Conservation (phyloP, 352 stramenopile species). For the Globisporangium uncinulatum region DNA sequence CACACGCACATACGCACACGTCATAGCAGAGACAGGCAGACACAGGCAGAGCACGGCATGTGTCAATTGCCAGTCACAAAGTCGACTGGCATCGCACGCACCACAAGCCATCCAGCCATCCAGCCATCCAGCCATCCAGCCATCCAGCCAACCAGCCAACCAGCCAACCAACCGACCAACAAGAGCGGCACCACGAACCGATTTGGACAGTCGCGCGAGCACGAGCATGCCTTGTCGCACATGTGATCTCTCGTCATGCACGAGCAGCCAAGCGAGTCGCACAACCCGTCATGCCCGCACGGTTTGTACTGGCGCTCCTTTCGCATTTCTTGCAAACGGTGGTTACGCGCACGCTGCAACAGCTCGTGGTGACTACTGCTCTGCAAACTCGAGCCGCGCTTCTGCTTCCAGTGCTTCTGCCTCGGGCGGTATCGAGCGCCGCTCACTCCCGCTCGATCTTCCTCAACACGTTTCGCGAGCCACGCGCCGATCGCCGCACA, state of each 20-base stretch:
- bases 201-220: constrained; percentile 67
- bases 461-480: too few species aligned
- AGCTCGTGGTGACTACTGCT: constrained; percentile 23
- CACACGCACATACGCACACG: constrained; percentile 1
- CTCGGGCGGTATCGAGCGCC: too few species aligned
- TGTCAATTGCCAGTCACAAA: too few species aligned
- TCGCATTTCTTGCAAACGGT: constrained; percentile 52
- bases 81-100: too few species aligned
- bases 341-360: constrained; percentile 45
- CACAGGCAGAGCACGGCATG: too few species aligned
- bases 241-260: constrained; percentile 75
- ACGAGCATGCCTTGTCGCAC: constrained; percentile 82
- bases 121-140: too few species aligned
- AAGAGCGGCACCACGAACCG: constrained; percentile 23
- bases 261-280: constrained; percentile 46
- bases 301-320: constrained; percentile 73
- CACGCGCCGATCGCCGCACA: too few species aligned
- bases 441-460: too few species aligned
- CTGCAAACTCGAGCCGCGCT: constrained; percentile 27
- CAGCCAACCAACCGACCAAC: too few species aligned
- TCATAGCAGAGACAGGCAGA: constrained; percentile 4
- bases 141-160: too few species aligned
- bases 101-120: too few species aligned
- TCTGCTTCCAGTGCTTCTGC: constrained; percentile 28
- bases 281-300: constrained; percentile 71